Evolutionary conservation across 1,139 yeast genomes (phyloP).

Genomic region (Waltiozyma sp.): DNA sequence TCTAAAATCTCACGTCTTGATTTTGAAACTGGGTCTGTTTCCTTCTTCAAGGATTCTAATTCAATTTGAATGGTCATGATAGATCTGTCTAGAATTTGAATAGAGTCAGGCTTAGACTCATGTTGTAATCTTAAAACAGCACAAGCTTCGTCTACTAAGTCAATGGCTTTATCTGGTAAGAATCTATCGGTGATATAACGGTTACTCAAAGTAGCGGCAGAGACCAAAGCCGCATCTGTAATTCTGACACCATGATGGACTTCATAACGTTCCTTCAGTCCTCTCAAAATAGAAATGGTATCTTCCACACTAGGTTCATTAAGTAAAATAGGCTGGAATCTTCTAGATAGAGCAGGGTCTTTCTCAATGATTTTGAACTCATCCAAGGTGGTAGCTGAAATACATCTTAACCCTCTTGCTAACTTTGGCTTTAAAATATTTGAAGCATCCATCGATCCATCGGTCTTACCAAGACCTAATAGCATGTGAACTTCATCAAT

Average conservation of each 20-base stretch:
- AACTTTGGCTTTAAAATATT: slow-evolving; percentile 87
- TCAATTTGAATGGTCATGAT: slow-evolving; percentile 94
- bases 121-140: slow-evolving; percentile 90
- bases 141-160: slow-evolving; percentile 94
- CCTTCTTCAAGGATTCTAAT: slow-evolving; percentile 84
- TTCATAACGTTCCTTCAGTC: slow-evolving; percentile 87
- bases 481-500: slow-evolving; percentile 89
- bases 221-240: slow-evolving; percentile 83
- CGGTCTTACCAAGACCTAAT: slow-evolving; percentile 88
- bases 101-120: slow-evolving; percentile 93
- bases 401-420: slow-evolving; percentile 90
- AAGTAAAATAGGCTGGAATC: slow-evolving; percentile 82
- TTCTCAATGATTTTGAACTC: slow-evolving; percentile 87
- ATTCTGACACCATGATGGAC: slow-evolving; percentile 98
- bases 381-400: slow-evolving; percentile 92
- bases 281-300: slow-evolving; percentile 84
- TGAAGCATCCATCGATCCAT: slow-evolving; percentile 94
- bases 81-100: slow-evolving; percentile 77
- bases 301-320: slow-evolving; percentile 91
- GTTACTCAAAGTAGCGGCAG: slow-evolving; percentile 85
- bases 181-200: slow-evolving; percentile 87
- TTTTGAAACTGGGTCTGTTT: slow-evolving; percentile 72
- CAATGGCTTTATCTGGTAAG: slow-evolving; percentile 93
- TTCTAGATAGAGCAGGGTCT: slow-evolving; percentile 83
- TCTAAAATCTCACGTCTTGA: slow-evolving; percentile 64